Conservation (phyloP, 106 monocot genomes). For the Acorus gramineus region DNA sequence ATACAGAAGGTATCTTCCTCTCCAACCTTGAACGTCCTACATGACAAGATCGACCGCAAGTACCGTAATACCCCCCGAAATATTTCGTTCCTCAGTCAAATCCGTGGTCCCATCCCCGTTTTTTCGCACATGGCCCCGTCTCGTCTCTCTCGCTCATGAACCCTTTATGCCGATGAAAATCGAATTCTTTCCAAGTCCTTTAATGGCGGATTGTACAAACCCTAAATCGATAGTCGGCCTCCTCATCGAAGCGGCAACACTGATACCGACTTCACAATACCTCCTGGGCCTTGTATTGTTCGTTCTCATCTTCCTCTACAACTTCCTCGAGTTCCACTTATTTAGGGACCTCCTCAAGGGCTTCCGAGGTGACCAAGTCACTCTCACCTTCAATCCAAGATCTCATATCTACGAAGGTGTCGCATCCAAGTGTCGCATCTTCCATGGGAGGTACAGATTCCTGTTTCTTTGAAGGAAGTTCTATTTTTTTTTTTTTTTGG, state of each 20-base stretch:
- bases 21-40: too few relatives aligned
- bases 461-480: neutral
- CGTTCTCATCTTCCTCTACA: constrained; percentile 39
- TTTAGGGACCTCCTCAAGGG: constrained; percentile 50
- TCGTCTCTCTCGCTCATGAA: too few relatives aligned
- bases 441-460: constrained; percentile 56
- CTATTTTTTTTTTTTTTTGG: neutral
- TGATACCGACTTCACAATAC: constrained; percentile 32
- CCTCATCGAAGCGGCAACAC: constrained; percentile 26
- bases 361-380: constrained; percentile 47
- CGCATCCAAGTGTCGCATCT: constrained; percentile 57
- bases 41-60: too few relatives aligned
- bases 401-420: constrained; percentile 66
- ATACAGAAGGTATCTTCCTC: too few relatives aligned
- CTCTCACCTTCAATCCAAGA: constrained; percentile 48
- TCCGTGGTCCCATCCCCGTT: too few relatives aligned
- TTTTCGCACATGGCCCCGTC: too few relatives aligned
- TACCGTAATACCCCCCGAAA: too few relatives aligned
- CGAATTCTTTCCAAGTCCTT: too few relatives aligned
- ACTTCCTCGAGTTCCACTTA: constrained; percentile 75
- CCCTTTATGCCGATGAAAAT: too few relatives aligned
- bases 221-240: constrained; percentile 1
- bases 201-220: too few relatives aligned
- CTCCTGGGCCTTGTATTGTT: constrained; percentile 23
- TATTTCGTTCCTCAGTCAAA: too few relatives aligned